phyloP scores from a whole-genome alignment of 164 flowering plant genomes.

The Dillenia turbinata region DNA sequence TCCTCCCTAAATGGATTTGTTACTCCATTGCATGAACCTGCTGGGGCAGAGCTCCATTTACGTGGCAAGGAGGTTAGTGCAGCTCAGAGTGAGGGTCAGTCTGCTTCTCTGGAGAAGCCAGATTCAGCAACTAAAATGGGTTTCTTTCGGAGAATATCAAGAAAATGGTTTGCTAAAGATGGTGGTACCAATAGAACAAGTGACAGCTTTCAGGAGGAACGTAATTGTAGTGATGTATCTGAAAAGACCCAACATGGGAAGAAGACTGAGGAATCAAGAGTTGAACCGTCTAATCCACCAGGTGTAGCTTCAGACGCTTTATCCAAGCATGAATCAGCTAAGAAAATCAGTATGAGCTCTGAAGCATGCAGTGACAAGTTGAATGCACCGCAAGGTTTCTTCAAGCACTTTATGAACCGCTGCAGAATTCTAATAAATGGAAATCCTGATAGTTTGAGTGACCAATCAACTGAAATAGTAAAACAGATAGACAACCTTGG shows the following conservation, averaged over 20 bases:
- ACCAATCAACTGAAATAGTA: conserved; percentile 8
- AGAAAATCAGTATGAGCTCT: conserved; percentile 4
- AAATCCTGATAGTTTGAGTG: conserved; percentile 15
- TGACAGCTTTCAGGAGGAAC: not conserved
- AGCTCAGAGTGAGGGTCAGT: not conserved
- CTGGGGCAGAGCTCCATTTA: conserved; percentile 12
- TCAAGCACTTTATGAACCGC: conserved; percentile 28
- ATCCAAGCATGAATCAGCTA: conserved; percentile 10
- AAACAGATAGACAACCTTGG: conserved; percentile 12
- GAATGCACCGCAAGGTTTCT: conserved; percentile 15
- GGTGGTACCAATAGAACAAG: conserved; percentile 7
- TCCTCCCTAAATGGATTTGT: conserved; percentile 5
- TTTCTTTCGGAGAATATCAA: conserved; percentile 32
- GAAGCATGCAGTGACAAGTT: conserved; percentile 17
- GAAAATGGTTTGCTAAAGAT: conserved; percentile 32
- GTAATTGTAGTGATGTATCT: conserved; percentile 4
- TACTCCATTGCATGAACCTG: conserved; percentile 6
- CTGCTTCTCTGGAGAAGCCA: conserved; percentile 12
- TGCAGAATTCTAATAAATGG: conserved; percentile 23
- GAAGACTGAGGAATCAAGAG: conserved; percentile 8
- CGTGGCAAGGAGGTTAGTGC: conserved; percentile 8
- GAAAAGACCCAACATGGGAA: conserved; percentile 12
- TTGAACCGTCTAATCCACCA: conserved; percentile 8
- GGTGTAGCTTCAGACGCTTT: conserved; percentile 16
- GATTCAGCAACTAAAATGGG: conserved; percentile 29